Evolutionary conservation across 75 land plant species (phyloP), one percentile per base, ranked within the genome.

Genomic region (Adiantum capillusveneris): DNA sequence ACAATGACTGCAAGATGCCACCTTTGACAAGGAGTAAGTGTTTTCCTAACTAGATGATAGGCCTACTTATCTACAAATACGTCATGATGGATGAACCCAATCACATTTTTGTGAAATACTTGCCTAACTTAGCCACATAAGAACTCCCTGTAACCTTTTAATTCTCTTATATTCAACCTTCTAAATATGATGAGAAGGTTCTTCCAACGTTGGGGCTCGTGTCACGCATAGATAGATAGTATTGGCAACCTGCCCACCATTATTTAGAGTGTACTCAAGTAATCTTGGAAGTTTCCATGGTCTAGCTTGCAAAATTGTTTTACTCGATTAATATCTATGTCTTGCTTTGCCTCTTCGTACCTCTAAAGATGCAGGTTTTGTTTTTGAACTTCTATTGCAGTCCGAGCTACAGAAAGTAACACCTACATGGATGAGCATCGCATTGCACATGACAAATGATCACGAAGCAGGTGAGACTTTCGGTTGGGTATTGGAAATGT

Each of bases 401-500:
- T 59, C 79, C 21, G 49, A 68, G 44, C 72, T 94, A 36, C 79
- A 81, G 65, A 74, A 81, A 42, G 86, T 94, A 72, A 91, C 98
- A 16, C 96, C 98, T 20, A 81, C 91, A 16, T 94, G 98, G 98
- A 69, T 87, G 87, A 90, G 90, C 67, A 57, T 94, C 22, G 90
- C 98, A 14, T 63, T 94, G 41, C 64, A 64, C 57, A 82, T 94
- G 87, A 94, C 90, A 65, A 75, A 89, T 28, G 98, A 94, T 63
- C 78, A 73, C 41, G 88, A 78, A 24, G 79, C 98, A 25, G 98
- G 86, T 65, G 66, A 79, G 52, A 61, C 79, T 17, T 94, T 94
- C 66, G 98, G 98, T 41, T 94, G 98, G 98, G 98, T 94, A 12
- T 65, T 89, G 19, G 98, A 94, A 74, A 94, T 94, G 98, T 93